A percentile compares a stretch with the other conserved stretches of the same genome.
These are phyloP conservation scores for Pyrenochaeta sp. DNA, from an alignment of 2,329 filamentous ascomycete genomes.

Conservation along the genomic window DNA sequence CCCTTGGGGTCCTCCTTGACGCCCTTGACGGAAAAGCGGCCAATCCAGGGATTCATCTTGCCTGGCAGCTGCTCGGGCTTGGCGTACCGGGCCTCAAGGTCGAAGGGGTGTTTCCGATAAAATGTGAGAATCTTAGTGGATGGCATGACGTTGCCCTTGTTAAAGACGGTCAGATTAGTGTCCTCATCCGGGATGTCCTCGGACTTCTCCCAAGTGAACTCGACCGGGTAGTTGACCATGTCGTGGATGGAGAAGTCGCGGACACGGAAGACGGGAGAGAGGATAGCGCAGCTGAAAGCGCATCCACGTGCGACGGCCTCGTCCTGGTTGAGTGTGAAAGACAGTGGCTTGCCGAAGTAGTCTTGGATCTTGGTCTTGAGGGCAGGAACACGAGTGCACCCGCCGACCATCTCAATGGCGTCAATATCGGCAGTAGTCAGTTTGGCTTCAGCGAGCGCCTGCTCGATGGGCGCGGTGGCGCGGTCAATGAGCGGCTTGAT, in stretches of 20 bases:
- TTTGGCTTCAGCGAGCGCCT: conserved; percentile 93
- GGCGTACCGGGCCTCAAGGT: conserved; percentile 92
- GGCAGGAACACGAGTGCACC: conserved; percentile 89
- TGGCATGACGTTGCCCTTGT: conserved; percentile 94
- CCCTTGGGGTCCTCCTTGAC: conserved; percentile 93
- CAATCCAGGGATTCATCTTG: conserved; percentile 93
- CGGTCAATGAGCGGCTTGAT: conserved; percentile 83
- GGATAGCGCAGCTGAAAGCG: conserved; percentile 96
- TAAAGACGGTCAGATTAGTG: conserved; percentile 95
- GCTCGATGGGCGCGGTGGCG: conserved; percentile 78
- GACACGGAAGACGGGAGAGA: conserved; percentile 97
- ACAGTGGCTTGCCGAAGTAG: conserved; percentile 91
- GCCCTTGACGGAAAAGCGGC: conserved; percentile 96
- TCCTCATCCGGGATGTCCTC: conserved; percentile 98
- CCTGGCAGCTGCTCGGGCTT: conserved; percentile 87
- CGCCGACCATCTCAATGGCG: conserved; percentile 90
- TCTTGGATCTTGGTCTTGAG: conserved; percentile 88
- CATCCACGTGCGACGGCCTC: conserved; percentile 95
- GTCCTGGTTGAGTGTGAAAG: conserved; percentile 97
- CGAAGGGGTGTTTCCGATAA: conserved; percentile 97
- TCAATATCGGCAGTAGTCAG: conserved; percentile 93
- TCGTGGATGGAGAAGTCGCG: conserved; percentile 98
- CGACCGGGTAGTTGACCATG: conserved; percentile 96
- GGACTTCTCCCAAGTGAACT: conserved; percentile 99
- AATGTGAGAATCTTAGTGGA: conserved; percentile 99